Evolutionary conservation across 2,329 filamentous ascomycete species (phyloP), one percentile per base, ranked within the genome.

Genomic region (Aspergillus sojae): DNA sequence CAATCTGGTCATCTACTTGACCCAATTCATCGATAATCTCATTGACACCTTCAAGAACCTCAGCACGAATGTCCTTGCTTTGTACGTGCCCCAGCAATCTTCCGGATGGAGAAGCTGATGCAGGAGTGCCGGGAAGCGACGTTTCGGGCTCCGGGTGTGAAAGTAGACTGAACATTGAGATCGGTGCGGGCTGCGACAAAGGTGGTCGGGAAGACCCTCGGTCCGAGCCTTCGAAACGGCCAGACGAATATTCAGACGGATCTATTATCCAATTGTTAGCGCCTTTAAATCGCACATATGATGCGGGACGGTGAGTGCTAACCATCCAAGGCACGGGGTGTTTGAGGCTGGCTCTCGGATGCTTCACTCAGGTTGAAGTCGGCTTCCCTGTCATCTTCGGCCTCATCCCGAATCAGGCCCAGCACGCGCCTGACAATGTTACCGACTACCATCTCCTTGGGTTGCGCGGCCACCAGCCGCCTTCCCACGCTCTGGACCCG

Each of bases 11-110:
- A 75, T 97, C 95, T 9, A 93, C 93, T 74, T 94, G 91, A 68
- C 91, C 90, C 62, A 99, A 89, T 80, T 99, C 95, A 74, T 99
- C 95, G 77, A 96, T 91, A 64, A 99, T 93, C 77, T 99, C 95
- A 72, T 93, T 89, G 72, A 99, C 97, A 48, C 94, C 95, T 71
- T 95, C 92, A 68, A 97, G 89, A 30, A 98, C 91, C 78, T 98
- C 95, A 16, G 92, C 92, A 65, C 93, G 91, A 63, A 98, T 83
- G 66, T 96, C 91, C 64, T 91, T 86, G 60, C 61, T 71, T 32
- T 67, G 71, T 10, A 67, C 65, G 32, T 76, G 71, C 9, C 72
- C 71, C 21, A 72, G 69, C 3, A 74, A 48, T 56, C 72, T 71
- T 14, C 77, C 77, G 26, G 71, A 78, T 67, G 72, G 77, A 43